Conservation (phyloP, 1,284 basidiomycete species). For the Melampsora americana region DNA sequence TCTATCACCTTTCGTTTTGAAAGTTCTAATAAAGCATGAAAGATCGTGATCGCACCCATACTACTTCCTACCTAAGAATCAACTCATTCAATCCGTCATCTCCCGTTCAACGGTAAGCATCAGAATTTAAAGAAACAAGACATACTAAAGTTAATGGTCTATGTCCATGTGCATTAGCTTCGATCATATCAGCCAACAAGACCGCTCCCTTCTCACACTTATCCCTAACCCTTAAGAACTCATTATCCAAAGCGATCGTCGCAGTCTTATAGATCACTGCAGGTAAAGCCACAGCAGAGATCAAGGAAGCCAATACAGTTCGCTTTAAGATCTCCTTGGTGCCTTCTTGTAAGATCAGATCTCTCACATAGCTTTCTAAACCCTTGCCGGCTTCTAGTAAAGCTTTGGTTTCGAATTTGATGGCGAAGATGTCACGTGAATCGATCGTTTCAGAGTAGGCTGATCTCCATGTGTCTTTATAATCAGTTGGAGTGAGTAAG, state of each 20-base stretch:
- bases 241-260: constrained; percentile 33
- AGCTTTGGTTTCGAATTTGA: constrained; percentile 33
- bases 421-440: constrained; percentile 30
- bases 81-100: neutral
- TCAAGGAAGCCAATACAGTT: constrained; percentile 36
- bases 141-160: constrained; percentile 40
- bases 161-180: constrained; percentile 32
- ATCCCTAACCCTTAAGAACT: constrained; percentile 37
- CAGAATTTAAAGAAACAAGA: no score
- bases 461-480: constrained; percentile 40
- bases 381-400: constrained; percentile 26
- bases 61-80: constrained; percentile 58
- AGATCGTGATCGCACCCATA: constrained; percentile 59
- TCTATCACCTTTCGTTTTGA: constrained; percentile 47
- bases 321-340: constrained; percentile 32
- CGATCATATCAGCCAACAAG: constrained; percentile 42
- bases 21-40: constrained; percentile 59
- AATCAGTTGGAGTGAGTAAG: constrained; percentile 33
- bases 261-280: constrained; percentile 41
- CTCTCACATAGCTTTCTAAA: constrained; percentile 32
- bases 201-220: constrained; percentile 41
- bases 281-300: constrained; percentile 27
- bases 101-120: no score
- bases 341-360: constrained; percentile 27
- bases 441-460: constrained; percentile 28